These are phyloP conservation scores for Antitrichia curtipendula DNA, from an alignment of 225 moss, liverwort and hornwort species.

Conservation along the genomic window DNA sequence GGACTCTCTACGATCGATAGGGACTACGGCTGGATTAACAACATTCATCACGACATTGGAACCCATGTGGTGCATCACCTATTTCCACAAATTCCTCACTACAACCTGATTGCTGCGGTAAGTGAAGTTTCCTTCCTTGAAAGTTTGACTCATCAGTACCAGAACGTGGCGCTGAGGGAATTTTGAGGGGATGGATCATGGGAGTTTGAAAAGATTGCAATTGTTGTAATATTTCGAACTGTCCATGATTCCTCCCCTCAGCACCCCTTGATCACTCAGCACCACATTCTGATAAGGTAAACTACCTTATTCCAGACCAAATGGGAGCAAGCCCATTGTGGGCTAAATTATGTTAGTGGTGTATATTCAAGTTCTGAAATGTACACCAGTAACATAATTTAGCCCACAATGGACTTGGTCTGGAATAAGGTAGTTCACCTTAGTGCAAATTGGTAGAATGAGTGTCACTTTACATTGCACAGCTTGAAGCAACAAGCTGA, in stretches of 20 bases:
- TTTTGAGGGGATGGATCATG: background rate
- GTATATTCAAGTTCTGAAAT: too few species aligned
- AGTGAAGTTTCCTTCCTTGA: background rate
- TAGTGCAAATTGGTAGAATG: background rate
- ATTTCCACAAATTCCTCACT: conserved; percentile 97
- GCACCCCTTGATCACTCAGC: background rate
- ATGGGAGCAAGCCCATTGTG: too few species aligned
- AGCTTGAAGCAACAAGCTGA: background rate
- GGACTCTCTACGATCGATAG: conserved; percentile 89
- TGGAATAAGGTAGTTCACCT: too few species aligned
- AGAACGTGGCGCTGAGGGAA: background rate
- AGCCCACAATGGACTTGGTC: too few species aligned
- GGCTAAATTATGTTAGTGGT: too few species aligned
- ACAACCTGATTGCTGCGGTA: conserved; percentile 71
- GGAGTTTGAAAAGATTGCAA: background rate
- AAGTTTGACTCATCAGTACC: background rate
- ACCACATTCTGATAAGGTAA: background rate
- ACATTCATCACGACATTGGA: conserved; percentile 95
- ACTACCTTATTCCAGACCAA: too few species aligned
- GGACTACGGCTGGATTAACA: conserved; percentile 89
- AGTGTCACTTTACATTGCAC: background rate
- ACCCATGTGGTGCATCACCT: conserved; percentile 90
- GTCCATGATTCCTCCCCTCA: background rate
- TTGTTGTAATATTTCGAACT: background rate
- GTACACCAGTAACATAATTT: too few species aligned